Conservation (phyloP, 306 rosid genomes). For the Hippophae tibetana region DNA sequence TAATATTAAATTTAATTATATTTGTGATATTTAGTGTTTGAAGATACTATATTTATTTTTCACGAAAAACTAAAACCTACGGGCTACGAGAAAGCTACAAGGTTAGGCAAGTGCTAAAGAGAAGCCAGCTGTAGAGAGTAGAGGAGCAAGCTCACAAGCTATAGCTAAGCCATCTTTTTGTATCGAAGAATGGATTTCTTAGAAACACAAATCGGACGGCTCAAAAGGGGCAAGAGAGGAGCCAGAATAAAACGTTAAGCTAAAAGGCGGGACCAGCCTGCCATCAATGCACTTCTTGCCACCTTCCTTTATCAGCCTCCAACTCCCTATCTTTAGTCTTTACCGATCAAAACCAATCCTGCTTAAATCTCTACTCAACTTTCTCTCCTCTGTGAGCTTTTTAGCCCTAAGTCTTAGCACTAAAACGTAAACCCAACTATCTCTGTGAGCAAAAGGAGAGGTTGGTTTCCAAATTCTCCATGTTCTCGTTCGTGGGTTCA, state of each 20-base stretch:
- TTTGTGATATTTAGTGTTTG: too few species aligned
- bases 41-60: too few species aligned
- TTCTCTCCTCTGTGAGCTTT: slow-evolving; percentile 9
- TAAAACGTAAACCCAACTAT: slow-evolving; percentile 4
- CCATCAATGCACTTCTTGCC: slow-evolving; percentile 24
- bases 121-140: not conserved
- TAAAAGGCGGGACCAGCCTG: slow-evolving; percentile 21
- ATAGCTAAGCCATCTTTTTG: slow-evolving; percentile 17
- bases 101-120: not conserved
- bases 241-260: slow-evolving; percentile 9
- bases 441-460: slow-evolving; percentile 6
- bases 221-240: not conserved
- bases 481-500: slow-evolving; percentile 6
- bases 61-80: too few species aligned
- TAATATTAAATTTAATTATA: too few species aligned
- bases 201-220: slow-evolving; percentile 18
- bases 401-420: slow-evolving; percentile 3
- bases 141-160: too few species aligned
- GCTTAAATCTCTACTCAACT: slow-evolving; percentile 14
- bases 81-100: not conserved
- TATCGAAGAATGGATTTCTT: not conserved
- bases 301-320: slow-evolving; percentile 22
- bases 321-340: slow-evolving; percentile 1
- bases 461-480: slow-evolving; percentile 11
- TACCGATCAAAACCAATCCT: slow-evolving; percentile 15